phyloP scores from a whole-genome alignment of 768 basidiomycete genomes.

The Dendrothele bispora region DNA sequence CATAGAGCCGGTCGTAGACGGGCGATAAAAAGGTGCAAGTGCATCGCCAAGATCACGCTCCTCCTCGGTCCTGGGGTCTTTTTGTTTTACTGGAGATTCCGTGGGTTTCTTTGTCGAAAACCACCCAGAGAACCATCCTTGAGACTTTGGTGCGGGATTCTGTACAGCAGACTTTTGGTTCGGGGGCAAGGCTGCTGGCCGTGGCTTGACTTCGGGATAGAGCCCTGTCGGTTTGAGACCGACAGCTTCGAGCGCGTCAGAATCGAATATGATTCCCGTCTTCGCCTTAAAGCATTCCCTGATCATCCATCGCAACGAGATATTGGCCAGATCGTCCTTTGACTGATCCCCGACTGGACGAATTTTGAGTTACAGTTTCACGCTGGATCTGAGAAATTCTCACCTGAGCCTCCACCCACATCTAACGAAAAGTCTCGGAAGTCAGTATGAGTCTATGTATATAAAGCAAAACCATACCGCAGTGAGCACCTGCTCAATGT shows the following conservation, averaged over 20 bases:
- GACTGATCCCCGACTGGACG: slow-evolving; percentile 54
- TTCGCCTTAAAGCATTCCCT: slow-evolving; percentile 58
- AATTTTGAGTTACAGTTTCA: no score
- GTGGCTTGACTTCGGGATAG: slow-evolving; percentile 40
- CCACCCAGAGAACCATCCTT: no score
- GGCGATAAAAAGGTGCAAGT: no score
- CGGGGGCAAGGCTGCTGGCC: slow-evolving; percentile 39
- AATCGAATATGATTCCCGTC: slow-evolving; percentile 61
- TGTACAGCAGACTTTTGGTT: slow-evolving; percentile 19
- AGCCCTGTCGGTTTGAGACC: slow-evolving; percentile 48
- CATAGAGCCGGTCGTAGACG: slow-evolving; percentile 58
- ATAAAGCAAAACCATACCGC: slow-evolving; percentile 41
- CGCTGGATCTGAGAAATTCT: no score
- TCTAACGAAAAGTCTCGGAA: slow-evolving; percentile 41
- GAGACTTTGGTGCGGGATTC: not conserved
- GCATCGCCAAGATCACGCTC: slow-evolving; percentile 63
- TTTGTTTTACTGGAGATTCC: no score
- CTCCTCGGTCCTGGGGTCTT: no score
- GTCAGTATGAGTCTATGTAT: not conserved
- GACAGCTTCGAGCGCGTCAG: slow-evolving; percentile 41
- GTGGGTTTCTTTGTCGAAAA: no score
- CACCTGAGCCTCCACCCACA: slow-evolving; percentile 78
- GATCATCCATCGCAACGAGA: slow-evolving; percentile 78
- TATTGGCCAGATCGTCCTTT: slow-evolving; percentile 62
- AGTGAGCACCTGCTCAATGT: slow-evolving; percentile 63